Conservation (phyloP, 495 filamentous ascomycete genomes). For the Gamarada debralockiae region DNA sequence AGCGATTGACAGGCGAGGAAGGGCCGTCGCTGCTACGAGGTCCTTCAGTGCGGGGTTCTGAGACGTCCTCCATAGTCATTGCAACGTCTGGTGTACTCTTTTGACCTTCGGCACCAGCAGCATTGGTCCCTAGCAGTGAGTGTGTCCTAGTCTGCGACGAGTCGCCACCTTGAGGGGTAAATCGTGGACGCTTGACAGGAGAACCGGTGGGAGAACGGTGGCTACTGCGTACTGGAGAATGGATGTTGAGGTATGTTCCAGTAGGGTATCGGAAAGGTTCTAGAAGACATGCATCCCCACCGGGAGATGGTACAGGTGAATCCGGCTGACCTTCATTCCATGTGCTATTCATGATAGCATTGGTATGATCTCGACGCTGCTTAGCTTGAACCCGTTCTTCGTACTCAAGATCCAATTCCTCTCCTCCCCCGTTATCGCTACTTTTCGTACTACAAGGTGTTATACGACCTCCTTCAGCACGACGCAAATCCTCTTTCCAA, state of each 20-base stretch:
- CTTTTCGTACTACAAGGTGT: constrained; percentile 15
- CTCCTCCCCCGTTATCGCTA: constrained; percentile 10
- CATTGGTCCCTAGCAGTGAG: constrained; percentile 18
- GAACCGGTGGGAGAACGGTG: constrained; percentile 10
- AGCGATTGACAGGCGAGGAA: not conserved
- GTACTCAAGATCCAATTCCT: constrained; percentile 18
- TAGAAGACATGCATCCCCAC: not conserved
- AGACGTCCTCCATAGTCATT: constrained; percentile 5
- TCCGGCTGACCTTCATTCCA: constrained; percentile 60
- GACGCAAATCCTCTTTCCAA: constrained; percentile 73
- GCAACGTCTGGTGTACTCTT: constrained; percentile 16
- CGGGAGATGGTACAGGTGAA: constrained; percentile 33
- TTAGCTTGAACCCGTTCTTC: constrained; percentile 19
- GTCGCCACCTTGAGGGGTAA: constrained; percentile 4
- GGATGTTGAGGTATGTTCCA: not conserved
- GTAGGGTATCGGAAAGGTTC: constrained; percentile 5
- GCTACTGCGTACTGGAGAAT: not conserved
- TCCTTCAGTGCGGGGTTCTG: not conserved
- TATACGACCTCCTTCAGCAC: constrained; percentile 32
- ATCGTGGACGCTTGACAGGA: constrained; percentile 20
- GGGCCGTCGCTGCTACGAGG: constrained; percentile 14
- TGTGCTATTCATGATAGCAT: constrained; percentile 47
- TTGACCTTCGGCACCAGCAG: constrained; percentile 5
- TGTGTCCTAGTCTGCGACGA: constrained; percentile 11
- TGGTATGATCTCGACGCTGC: constrained; percentile 40